Conservation (phyloP, 441 rosid species). For the Raphanus hybrid region DNA sequence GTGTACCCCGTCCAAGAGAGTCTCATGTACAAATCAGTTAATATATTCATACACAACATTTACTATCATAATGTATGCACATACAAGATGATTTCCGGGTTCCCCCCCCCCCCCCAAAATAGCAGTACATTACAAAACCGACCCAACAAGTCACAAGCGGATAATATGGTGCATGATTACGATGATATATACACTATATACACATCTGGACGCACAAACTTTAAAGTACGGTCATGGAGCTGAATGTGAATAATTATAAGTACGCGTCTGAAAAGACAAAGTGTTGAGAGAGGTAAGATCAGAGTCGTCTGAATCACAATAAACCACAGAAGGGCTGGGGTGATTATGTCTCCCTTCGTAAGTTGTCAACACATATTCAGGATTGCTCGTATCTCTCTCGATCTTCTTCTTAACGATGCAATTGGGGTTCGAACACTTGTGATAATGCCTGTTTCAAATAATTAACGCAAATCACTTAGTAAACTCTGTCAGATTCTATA, state of each 20-base stretch:
- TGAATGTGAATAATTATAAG: conserved; percentile 29
- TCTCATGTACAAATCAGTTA: no score
- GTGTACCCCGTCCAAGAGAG: no score
- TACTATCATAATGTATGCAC: no score
- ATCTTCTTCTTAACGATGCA: conserved; percentile 41
- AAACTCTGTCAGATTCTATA: background rate
- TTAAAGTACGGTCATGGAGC: conserved; percentile 31
- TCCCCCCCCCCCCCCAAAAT: conserved; percentile 5
- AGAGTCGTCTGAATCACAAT: conserved; percentile 35
- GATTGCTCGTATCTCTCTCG: conserved; percentile 26
- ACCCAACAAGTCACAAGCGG: conserved; percentile 21
- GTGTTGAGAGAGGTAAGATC: conserved; percentile 28
- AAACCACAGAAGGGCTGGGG: conserved; percentile 37
- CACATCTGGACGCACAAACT: background rate
- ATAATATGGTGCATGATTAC: conserved; percentile 11
- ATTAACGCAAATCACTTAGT: conserved; percentile 2
- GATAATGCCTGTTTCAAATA: conserved; percentile 37
- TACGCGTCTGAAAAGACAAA: conserved; percentile 32
- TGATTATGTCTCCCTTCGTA: conserved; percentile 43
- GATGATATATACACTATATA: background rate
- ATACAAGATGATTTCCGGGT: no score
- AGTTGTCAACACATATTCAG: conserved; percentile 39
- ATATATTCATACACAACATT: no score
- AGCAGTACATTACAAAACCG: conserved; percentile 24
- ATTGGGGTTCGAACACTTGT: conserved; percentile 35